Conservation (phyloP, 371 early-diverging fungal genomes). For the Circinella minor region DNA sequence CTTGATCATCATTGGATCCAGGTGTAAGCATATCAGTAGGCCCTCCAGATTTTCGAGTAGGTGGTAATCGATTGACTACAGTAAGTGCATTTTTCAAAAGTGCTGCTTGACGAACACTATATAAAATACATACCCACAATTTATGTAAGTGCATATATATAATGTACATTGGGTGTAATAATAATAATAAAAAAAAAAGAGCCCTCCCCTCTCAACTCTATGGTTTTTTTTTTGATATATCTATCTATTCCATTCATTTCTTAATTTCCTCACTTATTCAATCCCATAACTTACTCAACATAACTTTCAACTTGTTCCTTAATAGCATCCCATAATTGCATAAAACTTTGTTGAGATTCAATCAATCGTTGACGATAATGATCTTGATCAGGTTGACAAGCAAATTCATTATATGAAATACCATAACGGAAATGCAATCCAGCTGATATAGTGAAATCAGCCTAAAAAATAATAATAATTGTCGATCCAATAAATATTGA, state of each 20-base stretch:
- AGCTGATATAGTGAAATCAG: constrained; percentile 71
- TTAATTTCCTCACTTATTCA: background rate
- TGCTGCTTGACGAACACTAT: constrained; percentile 56
- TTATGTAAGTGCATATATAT: too few relatives aligned
- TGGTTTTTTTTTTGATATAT: too few relatives aligned
- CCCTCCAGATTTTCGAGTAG: constrained; percentile 23
- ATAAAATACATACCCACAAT: too few relatives aligned
- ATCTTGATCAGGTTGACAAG: constrained; percentile 66
- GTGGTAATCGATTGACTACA: constrained; percentile 64
- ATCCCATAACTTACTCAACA: constrained; percentile 63
- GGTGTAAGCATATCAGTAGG: constrained; percentile 15
- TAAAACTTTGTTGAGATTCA: constrained; percentile 60
- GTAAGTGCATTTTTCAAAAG: constrained; percentile 59
- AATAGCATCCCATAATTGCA: constrained; percentile 65
- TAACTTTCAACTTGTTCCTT: constrained; percentile 62
- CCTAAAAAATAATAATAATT: constrained; percentile 39
- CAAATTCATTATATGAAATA: constrained; percentile 71
- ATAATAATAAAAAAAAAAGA: too few relatives aligned
- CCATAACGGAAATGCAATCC: constrained; percentile 73
- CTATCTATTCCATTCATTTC: background rate
- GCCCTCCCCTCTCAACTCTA: too few relatives aligned
- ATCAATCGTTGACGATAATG: constrained; percentile 60
- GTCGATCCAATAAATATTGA: too few relatives aligned
- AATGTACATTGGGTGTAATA: too few relatives aligned
- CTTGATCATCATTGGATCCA: constrained; percentile 51